phyloP scores from a whole-genome alignment of 305 asterid genomes.

The Ajuga reptans region DNA sequence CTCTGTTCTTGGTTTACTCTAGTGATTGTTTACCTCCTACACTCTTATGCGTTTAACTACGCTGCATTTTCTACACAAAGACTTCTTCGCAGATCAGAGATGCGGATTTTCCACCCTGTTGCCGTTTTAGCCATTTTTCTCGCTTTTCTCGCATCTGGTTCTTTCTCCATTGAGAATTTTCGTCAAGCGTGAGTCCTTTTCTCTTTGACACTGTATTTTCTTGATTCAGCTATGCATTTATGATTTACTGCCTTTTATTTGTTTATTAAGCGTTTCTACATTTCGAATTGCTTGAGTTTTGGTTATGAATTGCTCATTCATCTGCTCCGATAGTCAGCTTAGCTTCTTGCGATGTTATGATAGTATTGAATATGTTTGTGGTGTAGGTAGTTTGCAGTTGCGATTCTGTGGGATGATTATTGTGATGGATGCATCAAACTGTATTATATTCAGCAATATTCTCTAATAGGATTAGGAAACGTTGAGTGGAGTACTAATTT shows the following conservation, averaged over 20 bases:
- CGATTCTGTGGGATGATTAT: background rate
- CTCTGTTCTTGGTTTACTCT: conserved; percentile 2
- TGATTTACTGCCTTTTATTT: background rate
- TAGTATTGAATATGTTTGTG: background rate
- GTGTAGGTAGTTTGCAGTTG: background rate
- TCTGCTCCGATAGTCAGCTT: background rate
- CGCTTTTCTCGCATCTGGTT: conserved; percentile 38
- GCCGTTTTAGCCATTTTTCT: conserved; percentile 35
- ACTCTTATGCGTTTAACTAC: conserved; percentile 13
- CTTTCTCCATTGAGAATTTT: conserved; percentile 45
- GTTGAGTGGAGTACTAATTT: background rate
- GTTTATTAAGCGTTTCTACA: background rate
- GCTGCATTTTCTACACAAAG: conserved; percentile 34
- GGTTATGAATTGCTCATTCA: background rate
- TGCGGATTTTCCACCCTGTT: conserved; percentile 44
- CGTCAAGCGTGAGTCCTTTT: conserved; percentile 75
- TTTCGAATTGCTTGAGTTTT: background rate
- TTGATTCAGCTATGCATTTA: conserved; percentile 22
- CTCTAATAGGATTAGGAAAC: background rate
- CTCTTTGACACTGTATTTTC: conserved; percentile 5
- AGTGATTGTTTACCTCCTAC: conserved; percentile 14
- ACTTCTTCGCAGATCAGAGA: conserved; percentile 42
- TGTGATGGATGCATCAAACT: background rate
- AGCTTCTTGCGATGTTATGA: background rate
- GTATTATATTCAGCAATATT: background rate